Conservation (phyloP, 805 yeast species). For the Candida berthetii region DNA sequence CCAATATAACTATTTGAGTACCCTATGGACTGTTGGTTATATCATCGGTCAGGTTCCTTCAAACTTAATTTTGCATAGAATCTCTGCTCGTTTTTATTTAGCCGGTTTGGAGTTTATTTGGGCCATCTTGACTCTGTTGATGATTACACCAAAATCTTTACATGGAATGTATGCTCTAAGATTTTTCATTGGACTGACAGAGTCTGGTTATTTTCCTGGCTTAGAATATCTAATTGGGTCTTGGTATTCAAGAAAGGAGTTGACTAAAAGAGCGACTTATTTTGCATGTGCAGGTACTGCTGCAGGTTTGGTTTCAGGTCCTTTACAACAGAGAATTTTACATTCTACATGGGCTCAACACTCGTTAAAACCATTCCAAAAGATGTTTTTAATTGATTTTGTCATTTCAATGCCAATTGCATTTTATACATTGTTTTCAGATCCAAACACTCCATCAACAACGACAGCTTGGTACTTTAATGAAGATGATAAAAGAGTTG, state of each 20-base stretch:
- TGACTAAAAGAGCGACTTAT: slow-evolving; percentile 21
- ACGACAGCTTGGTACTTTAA: slow-evolving; percentile 32
- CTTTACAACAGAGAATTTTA: slow-evolving; percentile 24
- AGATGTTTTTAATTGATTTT: slow-evolving; percentile 37
- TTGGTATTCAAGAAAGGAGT: slow-evolving; percentile 23
- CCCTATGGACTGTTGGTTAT: slow-evolving; percentile 41
- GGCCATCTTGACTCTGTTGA: slow-evolving; percentile 29
- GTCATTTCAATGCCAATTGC: slow-evolving; percentile 33
- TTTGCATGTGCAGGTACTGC: slow-evolving; percentile 24
- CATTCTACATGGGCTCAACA: slow-evolving; percentile 10
- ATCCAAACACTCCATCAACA: slow-evolving; percentile 35
- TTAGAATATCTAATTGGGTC: slow-evolving; percentile 32
- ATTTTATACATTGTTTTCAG: slow-evolving; percentile 30
- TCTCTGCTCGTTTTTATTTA: slow-evolving; percentile 34
- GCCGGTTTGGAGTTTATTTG: slow-evolving; percentile 36
- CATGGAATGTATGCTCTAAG: slow-evolving; percentile 20
- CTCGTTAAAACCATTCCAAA: slow-evolving; percentile 25
- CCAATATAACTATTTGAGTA: slow-evolving; percentile 35
- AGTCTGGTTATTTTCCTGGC: slow-evolving; percentile 39
- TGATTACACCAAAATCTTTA: slow-evolving; percentile 18
- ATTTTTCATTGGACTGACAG: slow-evolving; percentile 33
- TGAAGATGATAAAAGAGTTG: slow-evolving; percentile 33
- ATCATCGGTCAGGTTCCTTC: slow-evolving; percentile 41
- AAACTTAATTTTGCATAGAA: slow-evolving; percentile 27
- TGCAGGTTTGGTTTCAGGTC: slow-evolving; percentile 28